Base-by-base conservation (phyloP, 1,284 basidiomycete genomes). In the Neotropicomus parvogracilis region DNA sequence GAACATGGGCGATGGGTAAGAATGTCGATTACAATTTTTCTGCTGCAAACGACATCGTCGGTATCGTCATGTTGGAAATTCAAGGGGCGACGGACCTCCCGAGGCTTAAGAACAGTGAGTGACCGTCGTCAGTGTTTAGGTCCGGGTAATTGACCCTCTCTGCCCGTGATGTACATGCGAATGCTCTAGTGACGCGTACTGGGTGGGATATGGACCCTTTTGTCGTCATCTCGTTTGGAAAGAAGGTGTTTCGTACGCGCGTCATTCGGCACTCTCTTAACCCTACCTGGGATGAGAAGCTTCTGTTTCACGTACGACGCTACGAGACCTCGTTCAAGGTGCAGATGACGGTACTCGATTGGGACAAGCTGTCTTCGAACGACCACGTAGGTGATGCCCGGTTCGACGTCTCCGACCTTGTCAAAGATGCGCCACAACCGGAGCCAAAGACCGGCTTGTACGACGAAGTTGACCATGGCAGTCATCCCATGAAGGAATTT, bases 171-270 rank as follows among this genome's bases (percentile, higher is more conserved):
- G 6, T 14, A 11, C 12, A 8, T 24, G 29, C 29, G 31, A 17
- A 37, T 33, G 26, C 4, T 40, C 17, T 52, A 89, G 88, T 91
- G 79, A 91, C 85, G 3, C 79, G 87, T 3, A 88, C 81, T 0
- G 88, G 88, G 0, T 94, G 85, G 80, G 95, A 98, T 64, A 98
- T 98, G 94, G 94, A 99, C 60, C 94, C 94, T 0, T 98, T 97
- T 61, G 89, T 93, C 13, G 93, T 99, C 55, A 81, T 95, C 55
- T 94, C 91, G 3, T 98, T 99, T 57, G 91, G 94, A 31, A 95
- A 95, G 70, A 97, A 97, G 68, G 91, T 98, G 10, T 98, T 97
- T 72, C 80, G 95, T 4, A 97, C 94, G 0, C 85, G 92, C 38
- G 85, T 94, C 24, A 87, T 94, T 52, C 81, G 91, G 10, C 91